Percentiles rank a stretch among this genome's conserved stretches.
Conservation (phyloP, 2,329 filamentous ascomycete genomes). For the Paraconiothyrium sp. region DNA sequence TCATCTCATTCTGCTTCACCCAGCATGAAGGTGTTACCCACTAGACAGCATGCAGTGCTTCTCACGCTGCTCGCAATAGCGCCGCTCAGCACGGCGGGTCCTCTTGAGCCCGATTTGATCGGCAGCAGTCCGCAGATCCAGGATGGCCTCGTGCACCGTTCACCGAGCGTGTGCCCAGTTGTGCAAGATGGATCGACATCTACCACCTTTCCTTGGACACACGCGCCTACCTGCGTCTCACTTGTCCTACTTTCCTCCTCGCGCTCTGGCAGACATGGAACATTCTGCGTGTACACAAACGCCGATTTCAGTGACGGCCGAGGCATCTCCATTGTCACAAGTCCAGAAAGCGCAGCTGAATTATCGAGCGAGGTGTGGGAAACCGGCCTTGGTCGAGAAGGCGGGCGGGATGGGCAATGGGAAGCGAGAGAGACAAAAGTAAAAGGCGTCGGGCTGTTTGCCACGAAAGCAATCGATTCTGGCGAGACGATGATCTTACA, state of each 20-base stretch:
- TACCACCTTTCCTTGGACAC: constrained; percentile 41
- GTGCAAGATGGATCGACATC: constrained; percentile 34
- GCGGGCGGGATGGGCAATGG: constrained; percentile 15
- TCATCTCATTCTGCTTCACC: not conserved
- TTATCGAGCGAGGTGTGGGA: constrained; percentile 25
- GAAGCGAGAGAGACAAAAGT: constrained; percentile 32
- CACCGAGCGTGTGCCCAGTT: constrained; percentile 31
- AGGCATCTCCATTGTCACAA: constrained; percentile 42
- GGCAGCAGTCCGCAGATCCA: constrained; percentile 31
- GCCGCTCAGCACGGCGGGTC: not conserved
- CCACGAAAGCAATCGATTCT: constrained; percentile 29
- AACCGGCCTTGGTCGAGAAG: not conserved
- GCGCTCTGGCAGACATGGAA: constrained; percentile 18
- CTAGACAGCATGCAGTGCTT: not conserved
- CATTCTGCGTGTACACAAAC: constrained; percentile 43
- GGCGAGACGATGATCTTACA: constrained; percentile 37
- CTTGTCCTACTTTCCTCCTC: constrained; percentile 23
- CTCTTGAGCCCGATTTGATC: constrained; percentile 14
- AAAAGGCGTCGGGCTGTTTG: constrained; percentile 40
- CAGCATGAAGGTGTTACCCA: not conserved
- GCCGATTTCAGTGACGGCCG: constrained; percentile 34
- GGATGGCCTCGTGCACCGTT: constrained; percentile 28
- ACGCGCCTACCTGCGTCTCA: constrained; percentile 37
- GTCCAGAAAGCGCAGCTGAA: constrained; percentile 34
- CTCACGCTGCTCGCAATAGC: not conserved